Evolutionary conservation across 2,329 filamentous ascomycete genomes (phyloP).

Genomic region (Paraphoma sp.): DNA sequence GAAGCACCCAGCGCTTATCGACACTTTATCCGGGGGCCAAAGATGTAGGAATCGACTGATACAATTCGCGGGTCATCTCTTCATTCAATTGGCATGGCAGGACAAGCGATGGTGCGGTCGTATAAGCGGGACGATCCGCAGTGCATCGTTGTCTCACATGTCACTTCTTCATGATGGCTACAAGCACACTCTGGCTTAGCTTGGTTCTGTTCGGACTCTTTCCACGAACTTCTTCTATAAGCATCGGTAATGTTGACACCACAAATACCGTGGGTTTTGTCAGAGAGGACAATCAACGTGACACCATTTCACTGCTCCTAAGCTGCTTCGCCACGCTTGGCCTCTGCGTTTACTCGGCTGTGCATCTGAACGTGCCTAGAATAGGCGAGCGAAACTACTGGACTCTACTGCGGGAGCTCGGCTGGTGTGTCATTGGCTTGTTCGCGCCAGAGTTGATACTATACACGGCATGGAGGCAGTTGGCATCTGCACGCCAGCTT

Average conservation of each 20-base stretch:
- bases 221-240: not conserved
- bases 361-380: slow-evolving; percentile 23
- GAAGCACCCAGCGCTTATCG: not conserved
- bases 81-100: not conserved
- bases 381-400: slow-evolving; percentile 1
- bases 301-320: slow-evolving; percentile 4
- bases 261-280: slow-evolving; percentile 9
- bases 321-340: slow-evolving; percentile 21
- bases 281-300: slow-evolving; percentile 7
- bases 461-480: slow-evolving; percentile 16
- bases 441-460: slow-evolving; percentile 22
- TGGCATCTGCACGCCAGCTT: slow-evolving; percentile 12
- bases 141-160: not conserved
- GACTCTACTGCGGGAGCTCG: slow-evolving; percentile 3
- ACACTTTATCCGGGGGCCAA: not conserved
- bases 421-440: slow-evolving; percentile 19
- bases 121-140: not conserved
- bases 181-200: not conserved
- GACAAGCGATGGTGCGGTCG: not conserved
- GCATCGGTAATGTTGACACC: slow-evolving; percentile 1
- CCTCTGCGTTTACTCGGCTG: slow-evolving; percentile 22
- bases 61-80: not conserved
- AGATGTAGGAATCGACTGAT: not conserved
- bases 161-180: not conserved
- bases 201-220: not conserved